Evolutionary conservation across 305 asterid species (phyloP), one percentile per base, ranked within the genome.

Genomic region (Rubia balearica): DNA sequence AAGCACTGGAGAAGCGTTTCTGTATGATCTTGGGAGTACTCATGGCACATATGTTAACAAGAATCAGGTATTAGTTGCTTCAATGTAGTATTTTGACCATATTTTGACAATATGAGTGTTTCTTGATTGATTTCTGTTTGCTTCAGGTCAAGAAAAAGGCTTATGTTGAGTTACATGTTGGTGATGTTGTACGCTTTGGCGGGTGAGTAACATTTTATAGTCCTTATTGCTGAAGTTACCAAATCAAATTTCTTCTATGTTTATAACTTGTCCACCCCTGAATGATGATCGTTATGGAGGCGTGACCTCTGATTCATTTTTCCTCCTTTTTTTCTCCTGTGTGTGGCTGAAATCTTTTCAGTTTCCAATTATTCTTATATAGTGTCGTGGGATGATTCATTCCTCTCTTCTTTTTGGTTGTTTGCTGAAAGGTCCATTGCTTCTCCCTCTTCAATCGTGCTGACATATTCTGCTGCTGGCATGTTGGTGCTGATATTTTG

Each of bases 101-200:
- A 0, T 5, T 17, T 30, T 33, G 16, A 14, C 55, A 68, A 36
- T 8, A 30, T 51, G 43, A 10, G 41, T 6, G 13, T 53, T 10
- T 11, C 7, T 30, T 68, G 8, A 51, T 53, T 68, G 45, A 1
- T 68, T 53, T 21, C 7, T 56, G 16, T 19, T 53, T 3, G 19
- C 49, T 68, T 10, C 85, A 92, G 98, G 92, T 94, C 64, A 82
- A 83, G 83, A 83, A 87, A 84, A 89, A 84, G 85, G 88, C 71
- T 75, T 91, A 85, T 71, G 87, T 88, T 81, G 96, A 88, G 75
- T 85, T 94, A 83, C 96, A 82, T 61, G 99, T 94, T 40, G 98
- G 98, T 61, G 99, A 94, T 79, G 91, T 94, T 75, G 78, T 94
- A 72, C 94, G 96, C 71, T 94, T 94, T 84, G 99, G 98, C 88